Evolutionary conservation across 164 flowering plant species (phyloP).

Genomic region (Berberis thunbergii): DNA sequence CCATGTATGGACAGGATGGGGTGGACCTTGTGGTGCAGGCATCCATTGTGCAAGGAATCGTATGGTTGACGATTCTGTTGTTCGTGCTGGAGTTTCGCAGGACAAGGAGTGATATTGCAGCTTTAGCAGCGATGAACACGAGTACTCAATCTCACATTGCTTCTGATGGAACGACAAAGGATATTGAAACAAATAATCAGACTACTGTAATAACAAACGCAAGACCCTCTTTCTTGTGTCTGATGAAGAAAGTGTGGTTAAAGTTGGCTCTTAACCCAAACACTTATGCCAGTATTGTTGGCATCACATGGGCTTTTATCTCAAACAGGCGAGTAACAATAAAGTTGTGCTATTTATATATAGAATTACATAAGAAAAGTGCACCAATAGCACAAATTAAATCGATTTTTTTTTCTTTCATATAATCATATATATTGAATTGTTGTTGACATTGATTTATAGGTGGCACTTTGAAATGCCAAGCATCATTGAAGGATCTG

Average conservation of each 20-base stretch:
- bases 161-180: background rate
- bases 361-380: too few species aligned
- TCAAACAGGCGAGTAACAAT: slow-evolving; percentile 37
- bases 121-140: background rate
- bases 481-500: slow-evolving; percentile 50
- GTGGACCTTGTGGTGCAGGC: slow-evolving; percentile 2
- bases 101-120: background rate
- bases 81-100: slow-evolving; percentile 39
- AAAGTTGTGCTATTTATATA: background rate
- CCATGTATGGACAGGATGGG: background rate
- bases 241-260: background rate
- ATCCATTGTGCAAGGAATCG: background rate
- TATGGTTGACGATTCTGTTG: slow-evolving; percentile 54
- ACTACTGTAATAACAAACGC: background rate
- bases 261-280: slow-evolving; percentile 2
- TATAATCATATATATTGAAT: background rate
- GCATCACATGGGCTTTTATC: slow-evolving; percentile 8
- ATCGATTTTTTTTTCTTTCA: background rate
- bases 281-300: background rate
- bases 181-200: background rate
- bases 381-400: background rate
- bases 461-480: slow-evolving; percentile 70
- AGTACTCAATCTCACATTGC: background rate
- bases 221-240: background rate
- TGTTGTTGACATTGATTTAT: background rate